phyloP scores from a whole-genome alignment of 768 basidiomycete genomes.

The Mycena amicta region DNA sequence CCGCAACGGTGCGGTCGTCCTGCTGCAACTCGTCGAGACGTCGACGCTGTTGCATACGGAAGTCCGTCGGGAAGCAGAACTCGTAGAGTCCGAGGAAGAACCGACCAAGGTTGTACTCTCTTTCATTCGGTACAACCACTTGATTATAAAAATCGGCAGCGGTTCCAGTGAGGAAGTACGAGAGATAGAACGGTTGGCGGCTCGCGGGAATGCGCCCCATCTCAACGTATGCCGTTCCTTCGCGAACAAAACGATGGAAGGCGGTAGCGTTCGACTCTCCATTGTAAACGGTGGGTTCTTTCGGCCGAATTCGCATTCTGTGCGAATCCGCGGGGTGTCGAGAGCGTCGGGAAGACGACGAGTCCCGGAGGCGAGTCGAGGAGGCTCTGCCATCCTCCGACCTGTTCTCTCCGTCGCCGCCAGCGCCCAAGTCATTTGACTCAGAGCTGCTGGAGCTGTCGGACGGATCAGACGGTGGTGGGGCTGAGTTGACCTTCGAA shows the following conservation, averaged over 20 bases:
- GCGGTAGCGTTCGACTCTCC: background rate
- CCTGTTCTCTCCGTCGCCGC: background rate
- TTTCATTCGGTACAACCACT: background rate
- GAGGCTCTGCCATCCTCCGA: background rate
- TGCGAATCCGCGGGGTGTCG: no score
- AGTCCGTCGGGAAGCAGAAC: conserved; percentile 37
- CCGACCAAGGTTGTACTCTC: conserved; percentile 1
- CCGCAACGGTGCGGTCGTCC: conserved; percentile 25
- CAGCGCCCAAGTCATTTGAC: background rate
- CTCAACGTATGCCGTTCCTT: background rate
- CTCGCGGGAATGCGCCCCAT: background rate
- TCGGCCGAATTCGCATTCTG: background rate
- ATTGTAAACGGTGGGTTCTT: background rate
- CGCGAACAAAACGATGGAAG: background rate
- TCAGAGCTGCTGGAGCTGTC: conserved; percentile 1
- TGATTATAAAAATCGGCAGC: conserved; percentile 2
- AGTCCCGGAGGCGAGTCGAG: background rate
- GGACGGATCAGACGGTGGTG: background rate
- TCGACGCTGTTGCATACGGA: conserved; percentile 26
- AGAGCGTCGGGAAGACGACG: background rate
- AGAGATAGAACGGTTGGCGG: background rate
- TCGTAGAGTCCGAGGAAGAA: conserved; percentile 36
- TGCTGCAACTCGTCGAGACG: conserved; percentile 27
- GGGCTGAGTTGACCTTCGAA: background rate
- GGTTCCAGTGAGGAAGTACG: background rate